Conservation (phyloP, 2,329 filamentous ascomycete species). For the Paecilomyces variotii region DNA sequence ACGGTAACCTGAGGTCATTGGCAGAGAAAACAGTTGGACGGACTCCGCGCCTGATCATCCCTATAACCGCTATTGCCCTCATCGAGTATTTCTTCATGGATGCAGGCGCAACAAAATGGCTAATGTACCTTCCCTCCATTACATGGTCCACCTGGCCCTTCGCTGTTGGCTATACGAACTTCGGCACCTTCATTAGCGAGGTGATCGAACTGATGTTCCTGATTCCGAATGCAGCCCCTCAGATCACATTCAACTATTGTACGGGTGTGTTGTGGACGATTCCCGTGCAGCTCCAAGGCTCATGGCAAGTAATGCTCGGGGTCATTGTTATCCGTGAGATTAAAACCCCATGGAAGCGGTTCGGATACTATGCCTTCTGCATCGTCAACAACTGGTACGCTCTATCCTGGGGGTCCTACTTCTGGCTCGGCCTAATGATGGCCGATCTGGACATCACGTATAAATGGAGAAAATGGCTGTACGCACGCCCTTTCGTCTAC, state of each 20-base stretch:
- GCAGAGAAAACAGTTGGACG: conserved; percentile 38
- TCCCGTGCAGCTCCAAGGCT: conserved; percentile 41
- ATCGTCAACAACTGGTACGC: conserved; percentile 42
- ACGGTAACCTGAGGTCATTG: conserved; percentile 35
- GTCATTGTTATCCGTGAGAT: conserved; percentile 38
- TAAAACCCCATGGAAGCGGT: conserved; percentile 41
- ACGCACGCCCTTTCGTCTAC: conserved; percentile 24
- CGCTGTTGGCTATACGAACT: conserved; percentile 31
- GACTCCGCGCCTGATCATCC: conserved; percentile 41
- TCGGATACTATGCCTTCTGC: conserved; percentile 36
- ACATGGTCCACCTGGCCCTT: conserved; percentile 44
- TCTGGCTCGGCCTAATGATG: conserved; percentile 39
- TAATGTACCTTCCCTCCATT: conserved; percentile 39
- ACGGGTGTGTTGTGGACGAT: conserved; percentile 45
- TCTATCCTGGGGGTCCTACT: conserved; percentile 38
- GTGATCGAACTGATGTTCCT: conserved; percentile 39
- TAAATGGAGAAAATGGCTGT: conserved; percentile 34
- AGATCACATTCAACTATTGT: conserved; percentile 42
- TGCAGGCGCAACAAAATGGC: conserved; percentile 33
- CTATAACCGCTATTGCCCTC: conserved; percentile 34
- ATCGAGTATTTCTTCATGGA: conserved; percentile 43
- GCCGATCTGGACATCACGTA: conserved; percentile 42
- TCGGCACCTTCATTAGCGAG: conserved; percentile 37
- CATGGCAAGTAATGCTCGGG: conserved; percentile 38
- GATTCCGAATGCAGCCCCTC: conserved; percentile 41